Conservation (phyloP, 2,329 filamentous ascomycete genomes). For the Botrytis aclada region DNA sequence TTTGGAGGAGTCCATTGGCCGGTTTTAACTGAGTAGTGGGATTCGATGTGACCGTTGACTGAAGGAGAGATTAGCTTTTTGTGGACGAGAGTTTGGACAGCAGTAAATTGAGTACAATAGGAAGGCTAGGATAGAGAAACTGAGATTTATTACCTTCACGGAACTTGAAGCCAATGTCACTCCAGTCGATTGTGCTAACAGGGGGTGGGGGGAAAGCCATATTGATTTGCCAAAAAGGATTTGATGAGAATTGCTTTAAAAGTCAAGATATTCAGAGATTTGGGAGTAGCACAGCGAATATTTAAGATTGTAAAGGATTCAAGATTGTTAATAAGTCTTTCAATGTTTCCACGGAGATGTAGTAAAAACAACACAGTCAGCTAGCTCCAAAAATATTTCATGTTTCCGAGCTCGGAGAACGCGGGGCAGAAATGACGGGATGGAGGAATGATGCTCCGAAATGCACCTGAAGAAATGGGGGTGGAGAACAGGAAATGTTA, state of each 20-base stretch:
- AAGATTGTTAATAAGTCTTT: not conserved
- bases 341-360: not conserved
- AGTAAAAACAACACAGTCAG: not conserved
- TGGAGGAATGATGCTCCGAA: constrained; percentile 11
- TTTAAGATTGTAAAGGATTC: not conserved
- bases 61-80: constrained; percentile 15
- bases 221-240: constrained; percentile 19
- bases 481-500: not conserved
- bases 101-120: not conserved
- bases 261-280: not conserved
- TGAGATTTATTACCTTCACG: constrained; percentile 67
- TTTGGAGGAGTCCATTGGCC: constrained; percentile 73
- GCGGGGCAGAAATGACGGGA: constrained; percentile 12
- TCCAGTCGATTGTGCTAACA: constrained; percentile 83
- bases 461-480: not conserved
- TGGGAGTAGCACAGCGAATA: not conserved
- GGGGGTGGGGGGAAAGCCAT: constrained; percentile 71
- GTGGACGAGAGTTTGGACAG: not conserved
- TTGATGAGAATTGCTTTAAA: not conserved
- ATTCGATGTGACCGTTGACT: constrained; percentile 95
- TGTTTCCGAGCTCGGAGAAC: constrained; percentile 18
- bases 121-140: not conserved
- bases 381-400: constrained; percentile 5
- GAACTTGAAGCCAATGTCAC: constrained; percentile 86
- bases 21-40: constrained; percentile 71